A percentile compares a stretch with the other conserved stretches of the same genome.
Conservation (phyloP, 2,329 filamentous ascomycete species). For the Fusarium chlamydosporum region DNA sequence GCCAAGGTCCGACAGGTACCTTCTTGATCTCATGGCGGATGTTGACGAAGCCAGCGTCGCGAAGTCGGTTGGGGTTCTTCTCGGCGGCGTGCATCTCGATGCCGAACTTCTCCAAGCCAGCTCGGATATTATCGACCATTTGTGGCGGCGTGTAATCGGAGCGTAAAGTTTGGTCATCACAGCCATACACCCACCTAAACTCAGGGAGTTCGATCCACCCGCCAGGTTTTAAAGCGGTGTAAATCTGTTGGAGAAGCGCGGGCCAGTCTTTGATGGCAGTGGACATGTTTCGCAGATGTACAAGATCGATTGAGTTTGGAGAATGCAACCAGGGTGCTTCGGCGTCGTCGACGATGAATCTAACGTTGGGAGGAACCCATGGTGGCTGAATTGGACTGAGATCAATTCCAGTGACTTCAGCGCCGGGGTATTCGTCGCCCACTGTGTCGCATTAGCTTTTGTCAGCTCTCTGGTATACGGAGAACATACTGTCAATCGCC, state of each 20-base stretch:
- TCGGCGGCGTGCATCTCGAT: conserved; percentile 53
- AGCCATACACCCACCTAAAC: conserved; percentile 47
- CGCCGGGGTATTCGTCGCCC: conserved; percentile 57
- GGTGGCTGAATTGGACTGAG: conserved; percentile 58
- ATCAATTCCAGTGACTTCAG: conserved; percentile 58
- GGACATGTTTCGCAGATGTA: conserved; percentile 57
- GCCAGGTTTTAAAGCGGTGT: conserved; percentile 57
- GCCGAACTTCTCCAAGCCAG: conserved; percentile 51
- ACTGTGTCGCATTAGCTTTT: conserved; percentile 39
- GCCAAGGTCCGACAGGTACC: conserved; percentile 65
- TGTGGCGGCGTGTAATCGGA: conserved; percentile 47
- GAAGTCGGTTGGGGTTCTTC: conserved; percentile 49
- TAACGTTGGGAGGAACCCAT: conserved; percentile 59
- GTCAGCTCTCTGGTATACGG: not conserved
- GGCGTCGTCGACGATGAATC: conserved; percentile 57
- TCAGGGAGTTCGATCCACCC: conserved; percentile 63
- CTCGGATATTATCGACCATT: conserved; percentile 51
- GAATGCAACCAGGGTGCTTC: conserved; percentile 53
- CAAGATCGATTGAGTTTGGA: conserved; percentile 48
- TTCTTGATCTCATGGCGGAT: conserved; percentile 58
- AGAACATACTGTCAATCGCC: conserved; percentile 60
- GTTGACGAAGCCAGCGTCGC: conserved; percentile 59
- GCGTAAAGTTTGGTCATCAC: conserved; percentile 51
- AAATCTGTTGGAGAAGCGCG: conserved; percentile 40
- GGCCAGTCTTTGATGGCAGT: conserved; percentile 50